Evolutionary conservation across 116 monocot genomes (phyloP), one percentile per base, ranked within the genome.

Genomic region (Phalaenopsis hybrid): DNA sequence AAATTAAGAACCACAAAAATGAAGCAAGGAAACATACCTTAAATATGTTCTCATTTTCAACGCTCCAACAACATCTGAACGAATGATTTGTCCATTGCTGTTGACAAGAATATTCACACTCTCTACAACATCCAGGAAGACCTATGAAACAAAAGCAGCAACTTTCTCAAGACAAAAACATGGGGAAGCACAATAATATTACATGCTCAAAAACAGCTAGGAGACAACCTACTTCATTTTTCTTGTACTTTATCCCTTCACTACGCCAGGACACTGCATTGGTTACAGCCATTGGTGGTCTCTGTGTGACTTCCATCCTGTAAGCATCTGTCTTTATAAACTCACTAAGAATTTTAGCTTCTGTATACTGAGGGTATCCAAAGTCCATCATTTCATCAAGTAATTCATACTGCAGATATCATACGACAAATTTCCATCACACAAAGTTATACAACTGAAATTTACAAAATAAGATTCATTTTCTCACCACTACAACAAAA

Each of bases 31-130:
- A 49, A 0, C 58, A 33, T 73, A 96, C 99, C 99, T 99, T 81
- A 99, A 82, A 85, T 99, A 95, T 41, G 99, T 93, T 81, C 99
- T 93, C 99, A 99, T 99, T 91, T 99, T 99, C 84, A 99, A 85
- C 44, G 99, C 99, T 65, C 99, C 99, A 79, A 99, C 99, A 74
- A 99, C 95, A 89, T 99, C 99, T 18, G 99, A 99, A 17, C 95
- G 92, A 4, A 99, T 92, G 76, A 99, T 99, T 82, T 99, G 99
- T 0, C 99, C 99, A 86, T 99, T 99, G 86, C 92, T 99, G 83
- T 99, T 99, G 68, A 99, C 99, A 80, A 95, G 99, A 83, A 99
- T 99, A 89, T 95, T 99, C 61, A 99, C 99, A 83, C 99, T 99
- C 82, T 99, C 99, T 21, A 99, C 95, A 49, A 99, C 99, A 84